A percentile compares a stretch with the other conserved stretches of the same genome.
Conservation (phyloP, 2,329 filamentous ascomycete species). For the Fonsecaea pedrosoi region DNA sequence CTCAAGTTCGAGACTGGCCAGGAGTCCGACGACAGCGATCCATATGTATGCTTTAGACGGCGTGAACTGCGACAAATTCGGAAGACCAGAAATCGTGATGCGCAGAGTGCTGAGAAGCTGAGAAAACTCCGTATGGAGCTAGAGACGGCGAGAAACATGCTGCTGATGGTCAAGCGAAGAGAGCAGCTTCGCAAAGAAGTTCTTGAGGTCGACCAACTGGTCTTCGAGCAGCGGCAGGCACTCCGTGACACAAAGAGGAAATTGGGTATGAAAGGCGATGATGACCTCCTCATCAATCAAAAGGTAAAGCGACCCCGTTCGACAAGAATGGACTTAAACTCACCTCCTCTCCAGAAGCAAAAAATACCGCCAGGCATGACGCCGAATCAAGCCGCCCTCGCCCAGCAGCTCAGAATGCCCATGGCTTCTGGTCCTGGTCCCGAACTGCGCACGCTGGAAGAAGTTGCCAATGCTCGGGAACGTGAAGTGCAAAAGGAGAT, state of each 20-base stretch:
- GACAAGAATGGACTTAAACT: constrained; percentile 46
- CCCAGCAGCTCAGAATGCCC: constrained; percentile 71
- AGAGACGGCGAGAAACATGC: constrained; percentile 82
- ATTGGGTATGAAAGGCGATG: constrained; percentile 86
- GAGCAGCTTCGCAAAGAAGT: constrained; percentile 80
- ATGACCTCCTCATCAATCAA: constrained; percentile 93
- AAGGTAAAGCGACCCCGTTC: constrained; percentile 60
- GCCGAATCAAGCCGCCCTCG: constrained; percentile 66
- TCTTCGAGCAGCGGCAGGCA: constrained; percentile 82
- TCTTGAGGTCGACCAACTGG: constrained; percentile 73
- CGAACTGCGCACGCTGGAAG: constrained; percentile 77
- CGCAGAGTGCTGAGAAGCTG: constrained; percentile 91
- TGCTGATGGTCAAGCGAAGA: constrained; percentile 77
- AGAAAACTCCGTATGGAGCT: constrained; percentile 89
- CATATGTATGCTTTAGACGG: constrained; percentile 96
- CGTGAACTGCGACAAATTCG: constrained; percentile 92
- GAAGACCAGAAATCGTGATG: constrained; percentile 92
- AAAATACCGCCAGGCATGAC: constrained; percentile 66
- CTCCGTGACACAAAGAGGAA: constrained; percentile 89
- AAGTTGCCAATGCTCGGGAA: constrained; percentile 80
- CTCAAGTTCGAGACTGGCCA: constrained; percentile 88
- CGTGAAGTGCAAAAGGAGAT: constrained; percentile 82
- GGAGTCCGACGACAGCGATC: constrained; percentile 93
- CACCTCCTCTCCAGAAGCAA: constrained; percentile 65
- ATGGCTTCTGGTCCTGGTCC: constrained; percentile 72